These are phyloP conservation scores for Mediolabrus comicus DNA, from an alignment of 108 stramenopile genomes.

Conservation along the genomic window DNA sequence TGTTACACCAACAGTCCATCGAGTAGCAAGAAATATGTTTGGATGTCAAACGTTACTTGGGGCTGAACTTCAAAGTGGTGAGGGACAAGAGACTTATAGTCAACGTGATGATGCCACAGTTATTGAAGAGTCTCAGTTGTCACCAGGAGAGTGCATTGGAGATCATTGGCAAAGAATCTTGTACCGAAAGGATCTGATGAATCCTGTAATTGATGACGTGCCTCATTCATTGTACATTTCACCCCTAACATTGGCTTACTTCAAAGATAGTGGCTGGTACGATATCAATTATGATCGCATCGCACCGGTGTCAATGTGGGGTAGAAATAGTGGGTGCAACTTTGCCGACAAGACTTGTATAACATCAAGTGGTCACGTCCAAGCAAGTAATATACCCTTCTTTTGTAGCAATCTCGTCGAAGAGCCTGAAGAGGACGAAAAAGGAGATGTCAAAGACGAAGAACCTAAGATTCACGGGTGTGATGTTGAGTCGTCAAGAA, in stretches of 20 bases:
- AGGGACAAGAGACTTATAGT: constrained; percentile 18
- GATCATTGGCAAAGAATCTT: constrained; percentile 83
- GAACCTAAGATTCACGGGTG: constrained; percentile 66
- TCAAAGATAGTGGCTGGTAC: constrained; percentile 88
- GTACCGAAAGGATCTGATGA: constrained; percentile 77
- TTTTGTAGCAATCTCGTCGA: constrained; percentile 66
- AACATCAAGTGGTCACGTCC: constrained; percentile 51
- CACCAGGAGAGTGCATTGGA: constrained; percentile 64
- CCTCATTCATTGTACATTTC: constrained; percentile 63
- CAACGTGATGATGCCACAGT: constrained; percentile 16
- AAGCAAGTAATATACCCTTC: constrained; percentile 60
- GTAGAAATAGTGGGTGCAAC: constrained; percentile 75
- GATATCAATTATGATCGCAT: constrained; percentile 67
- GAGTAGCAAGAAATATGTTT: constrained; percentile 83
- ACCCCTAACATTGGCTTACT: constrained; percentile 74
- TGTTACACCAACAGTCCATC: constrained; percentile 73
- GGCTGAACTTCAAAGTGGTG: constrained; percentile 75
- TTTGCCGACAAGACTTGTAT: constrained; percentile 78
- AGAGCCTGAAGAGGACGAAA: background rate
- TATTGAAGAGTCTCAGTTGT: constrained; percentile 21
- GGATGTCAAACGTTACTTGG: constrained; percentile 72
- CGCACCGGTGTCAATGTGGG: constrained; percentile 64
- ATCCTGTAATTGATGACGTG: constrained; percentile 73
- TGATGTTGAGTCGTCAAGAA: constrained; percentile 70
- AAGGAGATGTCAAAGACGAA: background rate